Percentiles rank a stretch among this genome's conserved stretches.
Evolutionary conservation across 78 protist species (phyloP).

Genomic region (slime mould (Dictyostelium discoideum)): DNA sequence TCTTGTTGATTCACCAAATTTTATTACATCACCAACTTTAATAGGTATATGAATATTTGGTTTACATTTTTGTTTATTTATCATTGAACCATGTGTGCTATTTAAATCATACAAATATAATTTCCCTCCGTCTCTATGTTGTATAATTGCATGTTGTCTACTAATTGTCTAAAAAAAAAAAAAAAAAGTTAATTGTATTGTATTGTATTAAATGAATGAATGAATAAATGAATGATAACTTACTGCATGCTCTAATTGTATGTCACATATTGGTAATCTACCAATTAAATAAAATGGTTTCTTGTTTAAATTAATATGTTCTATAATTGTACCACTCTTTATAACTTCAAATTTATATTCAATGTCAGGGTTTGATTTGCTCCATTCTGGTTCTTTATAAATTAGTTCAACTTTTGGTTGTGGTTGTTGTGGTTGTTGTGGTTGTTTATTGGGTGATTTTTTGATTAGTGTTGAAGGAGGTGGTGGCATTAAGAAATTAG

Average conservation of each 20-base stretch:
- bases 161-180: constrained; percentile 41
- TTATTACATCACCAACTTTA: constrained; percentile 49
- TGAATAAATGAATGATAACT: background rate
- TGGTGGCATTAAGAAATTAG: background rate
- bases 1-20: constrained; percentile 84
- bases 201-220: background rate
- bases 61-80: constrained; percentile 47
- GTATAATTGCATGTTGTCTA: constrained; percentile 83
- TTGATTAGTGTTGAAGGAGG: background rate
- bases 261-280: constrained; percentile 78
- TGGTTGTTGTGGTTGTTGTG: background rate
- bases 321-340: constrained; percentile 61
- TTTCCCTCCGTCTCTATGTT: constrained; percentile 25
- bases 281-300: constrained; percentile 61
- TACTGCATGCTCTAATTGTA: constrained; percentile 48
- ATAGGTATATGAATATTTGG: constrained; percentile 26
- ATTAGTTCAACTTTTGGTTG: constrained; percentile 17
- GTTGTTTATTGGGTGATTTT: background rate
- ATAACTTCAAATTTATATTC: constrained; percentile 51
- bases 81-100: constrained; percentile 79
- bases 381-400: constrained; percentile 79
- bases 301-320: constrained; percentile 1
- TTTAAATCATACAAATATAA: constrained; percentile 61
- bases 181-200: background rate
- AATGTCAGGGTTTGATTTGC: background rate